Conservation (phyloP, 2,329 filamentous ascomycete genomes). For the Stagonosporopsis cucurbitacearum region DNA sequence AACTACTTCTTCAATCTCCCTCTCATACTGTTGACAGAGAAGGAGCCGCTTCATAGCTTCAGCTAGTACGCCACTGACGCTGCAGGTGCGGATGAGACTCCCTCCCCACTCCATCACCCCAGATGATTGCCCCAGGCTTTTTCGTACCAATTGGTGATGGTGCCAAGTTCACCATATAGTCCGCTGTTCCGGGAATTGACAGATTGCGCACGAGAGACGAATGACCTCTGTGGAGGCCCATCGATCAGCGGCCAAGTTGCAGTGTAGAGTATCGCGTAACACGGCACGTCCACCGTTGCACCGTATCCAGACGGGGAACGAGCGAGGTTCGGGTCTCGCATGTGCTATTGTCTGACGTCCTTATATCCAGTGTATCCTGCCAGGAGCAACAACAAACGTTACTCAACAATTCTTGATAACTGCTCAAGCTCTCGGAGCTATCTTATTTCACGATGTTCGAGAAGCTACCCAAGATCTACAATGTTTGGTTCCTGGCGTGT, state of each 20-base stretch:
- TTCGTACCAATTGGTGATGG: conserved; percentile 9
- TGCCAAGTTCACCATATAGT: not conserved
- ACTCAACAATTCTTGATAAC: no score
- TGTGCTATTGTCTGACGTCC: not conserved
- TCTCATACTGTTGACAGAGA: no score
- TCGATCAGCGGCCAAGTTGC: conserved; percentile 6
- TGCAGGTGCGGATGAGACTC: conserved; percentile 14
- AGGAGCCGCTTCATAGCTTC: conserved; percentile 11
- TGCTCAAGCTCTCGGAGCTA: conserved; percentile 15
- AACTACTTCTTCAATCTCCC: no score
- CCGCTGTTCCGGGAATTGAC: not conserved
- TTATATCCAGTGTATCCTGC: not conserved
- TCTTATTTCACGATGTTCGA: conserved; percentile 31
- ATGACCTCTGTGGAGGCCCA: not conserved
- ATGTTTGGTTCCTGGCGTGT: conserved; percentile 60
- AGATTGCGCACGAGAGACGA: not conserved
- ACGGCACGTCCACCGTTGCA: conserved; percentile 1
- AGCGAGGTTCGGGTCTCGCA: not conserved
- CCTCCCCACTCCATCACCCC: conserved; percentile 3
- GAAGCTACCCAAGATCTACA: conserved; percentile 59
- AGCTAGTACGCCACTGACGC: conserved; percentile 15
- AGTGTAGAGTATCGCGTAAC: not conserved
- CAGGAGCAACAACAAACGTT: no score
- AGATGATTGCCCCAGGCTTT: conserved; percentile 4
- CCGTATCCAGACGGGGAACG: conserved; percentile 5